These are phyloP conservation scores for Pseudocercospora fijiensis DNA, from an alignment of 2,329 filamentous ascomycete genomes.

Conservation along the genomic window DNA sequence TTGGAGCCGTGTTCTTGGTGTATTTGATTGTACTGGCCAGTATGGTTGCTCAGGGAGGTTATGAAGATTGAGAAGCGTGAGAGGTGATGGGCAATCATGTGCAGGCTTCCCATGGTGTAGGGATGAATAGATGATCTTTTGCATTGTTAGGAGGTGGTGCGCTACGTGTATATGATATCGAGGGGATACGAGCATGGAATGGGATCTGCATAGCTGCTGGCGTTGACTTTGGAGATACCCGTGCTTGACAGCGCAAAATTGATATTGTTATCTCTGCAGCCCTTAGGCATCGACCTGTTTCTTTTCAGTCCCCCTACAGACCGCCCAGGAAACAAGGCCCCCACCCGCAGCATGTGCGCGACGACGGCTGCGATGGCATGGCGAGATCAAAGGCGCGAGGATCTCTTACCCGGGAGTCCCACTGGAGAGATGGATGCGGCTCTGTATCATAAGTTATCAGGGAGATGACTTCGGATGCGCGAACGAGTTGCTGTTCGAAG, in stretches of 20 bases:
- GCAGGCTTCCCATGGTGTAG: not conserved
- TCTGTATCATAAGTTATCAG: not conserved
- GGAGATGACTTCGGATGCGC: not conserved
- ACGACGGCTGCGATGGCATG: not conserved
- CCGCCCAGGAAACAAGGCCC: not conserved
- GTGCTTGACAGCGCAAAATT: slow-evolving; percentile 8
- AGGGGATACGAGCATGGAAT: not conserved
- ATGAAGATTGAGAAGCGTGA: slow-evolving; percentile 24
- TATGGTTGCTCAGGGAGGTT: slow-evolving; percentile 35
- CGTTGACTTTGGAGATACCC: slow-evolving; percentile 8
- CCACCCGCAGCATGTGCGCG: no score
- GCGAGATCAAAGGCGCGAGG: not conserved
- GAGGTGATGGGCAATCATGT: not conserved
- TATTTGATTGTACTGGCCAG: slow-evolving; percentile 64
- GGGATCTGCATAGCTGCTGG: slow-evolving; percentile 1
- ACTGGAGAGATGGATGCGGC: no score
- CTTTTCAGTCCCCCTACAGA: not conserved
- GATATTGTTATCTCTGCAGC: slow-evolving; percentile 3
- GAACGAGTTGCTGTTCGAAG: not conserved
- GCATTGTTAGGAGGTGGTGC: not conserved
- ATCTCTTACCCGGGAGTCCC: no score
- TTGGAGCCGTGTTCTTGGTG: slow-evolving; percentile 62
- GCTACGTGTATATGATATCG: slow-evolving; percentile 1
- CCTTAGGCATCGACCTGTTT: not conserved
- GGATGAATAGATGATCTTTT: not conserved